Evolutionary conservation across 2,329 filamentous ascomycete species (phyloP), one percentile per base, ranked within the genome.

Genomic region (Emydomyces testavorans): DNA sequence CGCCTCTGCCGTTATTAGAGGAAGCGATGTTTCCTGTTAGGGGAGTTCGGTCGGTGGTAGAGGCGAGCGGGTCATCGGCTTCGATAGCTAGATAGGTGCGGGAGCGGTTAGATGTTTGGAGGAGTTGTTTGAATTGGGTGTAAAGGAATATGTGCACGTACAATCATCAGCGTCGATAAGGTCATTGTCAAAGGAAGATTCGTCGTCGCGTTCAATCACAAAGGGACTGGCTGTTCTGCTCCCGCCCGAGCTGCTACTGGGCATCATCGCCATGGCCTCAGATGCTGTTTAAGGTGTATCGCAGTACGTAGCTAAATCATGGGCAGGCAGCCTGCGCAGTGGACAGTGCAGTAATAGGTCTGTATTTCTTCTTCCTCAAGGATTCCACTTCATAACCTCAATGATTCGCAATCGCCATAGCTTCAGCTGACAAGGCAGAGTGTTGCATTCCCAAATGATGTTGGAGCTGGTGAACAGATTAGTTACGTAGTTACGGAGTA

Each of bases 41-140:
- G 48, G 87, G 86, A 43, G 86, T 79, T 57, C 83, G 82, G 61
- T 88, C 83, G 54, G 83, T 80, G 50, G 74, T 75, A 41, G 68
- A 71, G 55, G 75, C 72, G 54, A 92, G 75, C 34, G 89, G 88
- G 67, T 95, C 88, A 61, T 95, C 89, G 60, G 94, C 87, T 65
- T 95, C 88, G 60, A 95, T 80, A 58, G 88, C 86, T 60, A 84
- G 26, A 34, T n/a, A n/a, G n/a, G n/a, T n/a, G n/a, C n/a, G n/a
- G n/a, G n/a, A 31, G 35, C 31, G 20, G 13, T 13, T 6, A 29
- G 2, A 31, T 21, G 21, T 10, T 46, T 21, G 38, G 35, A 36
- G 10, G 49, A 24, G 36, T 20, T 36, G n/a, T 11, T n/a, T 2
- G 2, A 31, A 8, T 29, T 3, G 15, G 23, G 5, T 34, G 18